Evolutionary conservation across 2,329 filamentous ascomycete genomes (phyloP).

Genomic region (Diaporthe australafricana): DNA sequence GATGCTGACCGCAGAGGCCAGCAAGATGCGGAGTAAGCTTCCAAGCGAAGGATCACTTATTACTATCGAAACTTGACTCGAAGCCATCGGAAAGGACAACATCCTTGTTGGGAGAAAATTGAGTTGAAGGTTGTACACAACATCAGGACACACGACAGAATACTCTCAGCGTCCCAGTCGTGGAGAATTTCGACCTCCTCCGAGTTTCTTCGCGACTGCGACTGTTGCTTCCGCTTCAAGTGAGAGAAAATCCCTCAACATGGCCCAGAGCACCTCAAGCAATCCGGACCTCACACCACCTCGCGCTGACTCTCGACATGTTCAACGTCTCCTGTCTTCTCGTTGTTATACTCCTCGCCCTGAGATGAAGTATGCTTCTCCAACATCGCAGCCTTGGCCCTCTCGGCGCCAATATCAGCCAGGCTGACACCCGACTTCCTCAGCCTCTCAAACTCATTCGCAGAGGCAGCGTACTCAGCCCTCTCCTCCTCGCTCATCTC

Average conservation of each 20-base stretch:
- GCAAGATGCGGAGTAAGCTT: too few species aligned
- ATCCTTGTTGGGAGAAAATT: too few species aligned
- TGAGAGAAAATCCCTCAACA: not conserved
- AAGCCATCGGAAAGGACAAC: too few species aligned
- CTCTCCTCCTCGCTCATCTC: constrained; percentile 52
- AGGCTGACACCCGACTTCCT: constrained; percentile 11
- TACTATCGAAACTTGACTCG: too few species aligned
- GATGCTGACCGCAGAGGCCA: too few species aligned
- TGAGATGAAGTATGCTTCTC: not conserved
- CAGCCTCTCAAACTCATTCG: not conserved
- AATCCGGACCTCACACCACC: not conserved
- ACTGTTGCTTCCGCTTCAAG: not conserved
- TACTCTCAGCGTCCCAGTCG: too few species aligned
- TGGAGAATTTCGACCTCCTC: too few species aligned
- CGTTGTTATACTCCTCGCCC: not conserved
- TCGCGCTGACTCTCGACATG: not conserved
- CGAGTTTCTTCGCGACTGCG: not conserved
- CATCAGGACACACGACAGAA: too few species aligned
- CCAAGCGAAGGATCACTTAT: too few species aligned
- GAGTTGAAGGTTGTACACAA: too few species aligned
- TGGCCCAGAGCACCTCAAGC: not conserved
- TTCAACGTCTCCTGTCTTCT: not conserved
- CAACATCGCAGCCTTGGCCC: not conserved
- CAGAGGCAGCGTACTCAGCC: not conserved
- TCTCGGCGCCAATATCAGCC: constrained; percentile 9